Base-by-base conservation (phyloP, 2,329 filamentous ascomycete genomes). In the Zasmidium cellare region DNA sequence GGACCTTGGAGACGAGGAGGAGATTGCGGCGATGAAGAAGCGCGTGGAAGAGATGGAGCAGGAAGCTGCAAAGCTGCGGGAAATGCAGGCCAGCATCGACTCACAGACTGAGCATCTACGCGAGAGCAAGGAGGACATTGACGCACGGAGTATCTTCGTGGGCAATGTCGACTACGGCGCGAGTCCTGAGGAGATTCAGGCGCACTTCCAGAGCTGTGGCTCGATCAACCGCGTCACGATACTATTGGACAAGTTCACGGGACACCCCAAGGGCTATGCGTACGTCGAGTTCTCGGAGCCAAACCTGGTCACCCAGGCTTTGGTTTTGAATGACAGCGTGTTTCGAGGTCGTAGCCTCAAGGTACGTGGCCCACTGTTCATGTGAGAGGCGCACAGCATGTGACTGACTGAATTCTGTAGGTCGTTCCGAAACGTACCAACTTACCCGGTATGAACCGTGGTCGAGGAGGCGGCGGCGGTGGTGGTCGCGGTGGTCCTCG, bases 231-330 rank as follows among this genome's bases (percentile, higher is more conserved):
- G 94, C 60, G 94, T 99, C 59, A 99, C 94, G 1, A 99, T 99
- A 66, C 80, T 99, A 67, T 80, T 99, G 67, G 94, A 99, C 80
- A 99, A 99, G 80, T 97, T 97, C 73, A 96, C 92, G 11, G 94
- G 94, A 64, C 92, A 97, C 81, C 94, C 94, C n/a, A 99, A 99
- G 82, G 94, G 94, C 65, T 99, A 99, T 79, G 94, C 94, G 72
- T 99, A 99, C 78, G 94, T 99, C 70, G 94, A 99, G 78, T 99
- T 99, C 74, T 89, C 91, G 60, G 94, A 97, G 78, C 92, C 94
- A 50, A 92, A 86, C 76, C 82, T 97, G 61, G 93, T 99, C 63
- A 91, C 91, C 49, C 91, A 96, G 75, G 94, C 94, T 23, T 84
- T 99, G 60, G 92, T 97, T 44, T 82, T 99, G 57, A 97, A 99